Conservation (phyloP, 1,284 basidiomycete genomes). For the Phaffia rhodozyma region DNA sequence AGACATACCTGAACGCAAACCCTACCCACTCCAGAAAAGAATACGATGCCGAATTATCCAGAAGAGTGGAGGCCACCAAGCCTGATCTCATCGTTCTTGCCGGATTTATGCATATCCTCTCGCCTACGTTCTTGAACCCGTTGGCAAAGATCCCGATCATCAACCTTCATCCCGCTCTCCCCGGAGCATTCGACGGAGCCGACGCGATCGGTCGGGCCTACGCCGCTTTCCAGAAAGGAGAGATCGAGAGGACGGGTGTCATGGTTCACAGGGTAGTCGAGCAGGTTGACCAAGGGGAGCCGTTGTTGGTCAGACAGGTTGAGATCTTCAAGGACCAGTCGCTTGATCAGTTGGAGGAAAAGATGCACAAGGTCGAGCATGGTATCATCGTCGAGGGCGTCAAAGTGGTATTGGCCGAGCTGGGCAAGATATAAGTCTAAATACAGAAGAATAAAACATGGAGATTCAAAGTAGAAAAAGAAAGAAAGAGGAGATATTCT, state of each 20-base stretch:
- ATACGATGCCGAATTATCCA: slow-evolving; percentile 76
- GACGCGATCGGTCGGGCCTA: slow-evolving; percentile 80
- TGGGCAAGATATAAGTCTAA: neutral
- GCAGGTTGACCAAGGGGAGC: slow-evolving; percentile 85
- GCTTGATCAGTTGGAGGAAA: slow-evolving; percentile 59
- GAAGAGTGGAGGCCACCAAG: slow-evolving; percentile 47
- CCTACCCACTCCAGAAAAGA: slow-evolving; percentile 56
- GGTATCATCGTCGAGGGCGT: slow-evolving; percentile 80
- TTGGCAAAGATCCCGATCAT: slow-evolving; percentile 61
- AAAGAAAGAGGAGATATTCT: neutral
- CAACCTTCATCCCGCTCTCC: slow-evolving; percentile 92
- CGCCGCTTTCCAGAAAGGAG: slow-evolving; percentile 72
- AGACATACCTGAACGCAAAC: slow-evolving; percentile 66
- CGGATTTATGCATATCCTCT: slow-evolving; percentile 93
- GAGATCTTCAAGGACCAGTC: slow-evolving; percentile 58
- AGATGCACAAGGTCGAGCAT: slow-evolving; percentile 74
- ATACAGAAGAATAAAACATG: neutral
- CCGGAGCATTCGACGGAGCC: slow-evolving; percentile 86
- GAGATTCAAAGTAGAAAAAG: neutral
- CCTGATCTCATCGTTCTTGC: slow-evolving; percentile 87
- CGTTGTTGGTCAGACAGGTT: slow-evolving; percentile 68
- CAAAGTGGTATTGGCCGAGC: slow-evolving; percentile 49
- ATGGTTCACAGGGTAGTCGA: slow-evolving; percentile 94
- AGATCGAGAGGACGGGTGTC: slow-evolving; percentile 63
- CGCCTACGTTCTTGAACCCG: slow-evolving; percentile 37